Percentiles rank a stretch among this genome's conserved stretches.
Evolutionary conservation across 108 stramenopile genomes (phyloP).

Genomic region (Cyclostephanos tholiformis): DNA sequence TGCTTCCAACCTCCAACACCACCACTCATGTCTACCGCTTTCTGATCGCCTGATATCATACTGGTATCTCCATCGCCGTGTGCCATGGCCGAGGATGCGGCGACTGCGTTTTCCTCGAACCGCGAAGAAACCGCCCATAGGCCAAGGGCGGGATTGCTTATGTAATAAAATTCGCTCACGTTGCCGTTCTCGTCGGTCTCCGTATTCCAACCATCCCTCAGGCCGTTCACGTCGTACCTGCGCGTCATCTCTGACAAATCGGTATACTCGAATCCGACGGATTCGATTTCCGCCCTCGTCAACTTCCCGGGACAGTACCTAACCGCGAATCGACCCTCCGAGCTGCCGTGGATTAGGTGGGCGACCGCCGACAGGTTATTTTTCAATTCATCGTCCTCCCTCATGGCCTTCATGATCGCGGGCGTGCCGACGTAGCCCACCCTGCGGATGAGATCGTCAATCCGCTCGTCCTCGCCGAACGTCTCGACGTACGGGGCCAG

Average conservation of each 20-base stretch:
- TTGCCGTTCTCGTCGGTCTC: conserved; percentile 41
- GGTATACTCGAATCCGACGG: conserved; percentile 84
- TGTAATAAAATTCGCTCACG: conserved; percentile 87
- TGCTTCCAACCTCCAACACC: conserved; percentile 69
- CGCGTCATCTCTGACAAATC: conserved; percentile 67
- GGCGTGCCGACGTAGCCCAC: conserved; percentile 93
- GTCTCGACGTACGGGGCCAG: conserved; percentile 87
- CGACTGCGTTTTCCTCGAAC: conserved; percentile 55
- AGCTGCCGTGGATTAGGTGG: conserved; percentile 94
- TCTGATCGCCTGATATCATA: conserved; percentile 23
- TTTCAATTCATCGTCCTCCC: conserved; percentile 73
- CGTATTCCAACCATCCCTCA: conserved; percentile 89
- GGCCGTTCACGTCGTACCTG: conserved; percentile 60
- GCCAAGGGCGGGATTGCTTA: conserved; percentile 94
- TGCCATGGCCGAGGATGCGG: neutral
- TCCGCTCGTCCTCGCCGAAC: conserved; percentile 90
- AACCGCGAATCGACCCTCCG: conserved; percentile 90
- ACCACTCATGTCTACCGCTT: conserved; percentile 50
- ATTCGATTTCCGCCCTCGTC: conserved; percentile 80
- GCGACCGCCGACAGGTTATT: conserved; percentile 92
- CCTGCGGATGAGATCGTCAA: conserved; percentile 89
- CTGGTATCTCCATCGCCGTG: neutral
- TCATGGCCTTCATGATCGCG: conserved; percentile 78
- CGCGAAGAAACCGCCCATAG: conserved; percentile 87
- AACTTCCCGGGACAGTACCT: conserved; percentile 93